Conservation (phyloP, 768 basidiomycete species). For the Dentipellis fragilis region DNA sequence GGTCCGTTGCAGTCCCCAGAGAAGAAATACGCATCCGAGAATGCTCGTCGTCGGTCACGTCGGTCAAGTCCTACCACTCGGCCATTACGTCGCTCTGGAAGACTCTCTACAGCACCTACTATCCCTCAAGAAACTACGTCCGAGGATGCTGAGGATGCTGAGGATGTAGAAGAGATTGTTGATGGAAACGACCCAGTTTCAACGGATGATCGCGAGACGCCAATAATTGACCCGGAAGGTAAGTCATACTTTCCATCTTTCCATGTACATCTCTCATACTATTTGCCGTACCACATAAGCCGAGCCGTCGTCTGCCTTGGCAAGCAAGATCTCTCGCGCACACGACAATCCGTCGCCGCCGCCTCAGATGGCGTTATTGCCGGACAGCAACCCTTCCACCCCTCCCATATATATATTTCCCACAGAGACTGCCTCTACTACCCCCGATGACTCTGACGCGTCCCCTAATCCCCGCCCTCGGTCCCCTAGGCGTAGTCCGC, state of each 20-base stretch:
- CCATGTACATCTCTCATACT: not conserved
- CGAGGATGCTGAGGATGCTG: not conserved
- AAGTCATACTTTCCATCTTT: not conserved
- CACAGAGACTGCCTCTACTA: too few species aligned
- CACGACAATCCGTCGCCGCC: constrained; percentile 72
- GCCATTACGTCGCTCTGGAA: constrained; percentile 6
- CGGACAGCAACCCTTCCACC: too few species aligned
- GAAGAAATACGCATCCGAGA: constrained; percentile 11
- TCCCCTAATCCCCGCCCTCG: too few species aligned
- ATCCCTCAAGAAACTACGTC: not conserved
- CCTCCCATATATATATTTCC: too few species aligned
- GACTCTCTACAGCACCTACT: not conserved
- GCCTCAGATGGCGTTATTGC: constrained; percentile 19
- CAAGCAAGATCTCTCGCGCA: constrained; percentile 55
- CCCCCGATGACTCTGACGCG: too few species aligned
- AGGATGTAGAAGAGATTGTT: not conserved
- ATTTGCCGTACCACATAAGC: not conserved
- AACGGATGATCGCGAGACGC: too few species aligned
- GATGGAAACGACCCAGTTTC: not conserved
- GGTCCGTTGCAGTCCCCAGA: constrained; percentile 17
- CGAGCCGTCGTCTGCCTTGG: constrained; percentile 65
- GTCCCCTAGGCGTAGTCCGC: too few species aligned
- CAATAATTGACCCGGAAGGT: too few species aligned
- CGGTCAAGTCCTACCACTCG: not conserved
- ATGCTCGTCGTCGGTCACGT: constrained; percentile 4